Evolutionary conservation across 345 rosid species (phyloP).

Genomic region (Eucalyptus sideroxylon): DNA sequence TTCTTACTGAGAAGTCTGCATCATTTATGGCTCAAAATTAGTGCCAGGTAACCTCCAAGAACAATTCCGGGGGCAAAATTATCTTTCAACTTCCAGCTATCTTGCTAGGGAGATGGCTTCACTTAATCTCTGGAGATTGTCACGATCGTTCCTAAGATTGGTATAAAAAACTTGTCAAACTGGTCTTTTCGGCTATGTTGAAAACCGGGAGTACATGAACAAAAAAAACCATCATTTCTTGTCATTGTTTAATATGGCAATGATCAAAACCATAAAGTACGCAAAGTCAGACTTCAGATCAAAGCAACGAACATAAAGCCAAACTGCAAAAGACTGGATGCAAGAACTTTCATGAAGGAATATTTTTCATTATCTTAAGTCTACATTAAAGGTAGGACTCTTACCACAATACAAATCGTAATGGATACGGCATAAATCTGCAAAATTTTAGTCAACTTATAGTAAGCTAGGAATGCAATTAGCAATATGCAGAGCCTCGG

Average conservation of each 20-base stretch:
- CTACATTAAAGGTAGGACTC: neutral
- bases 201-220: neutral
- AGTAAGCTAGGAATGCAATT: neutral
- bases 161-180: neutral
- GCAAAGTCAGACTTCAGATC: conserved; percentile 5
- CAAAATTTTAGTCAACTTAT: neutral
- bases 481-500: neutral
- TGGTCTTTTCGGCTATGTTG: neutral
- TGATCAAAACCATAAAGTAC: conserved; percentile 52
- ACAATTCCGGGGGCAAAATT: too few relatives aligned
- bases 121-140: too few relatives aligned
- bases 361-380: neutral
- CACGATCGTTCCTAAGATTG: too few relatives aligned
- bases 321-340: conserved; percentile 28
- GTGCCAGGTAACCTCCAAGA: too few relatives aligned
- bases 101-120: too few relatives aligned
- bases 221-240: neutral
- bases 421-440: conserved; percentile 86
- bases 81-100: too few relatives aligned
- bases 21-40: too few relatives aligned
- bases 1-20: too few relatives aligned
- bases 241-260: conserved; percentile 39
- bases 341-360: neutral
- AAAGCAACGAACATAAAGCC: conserved; percentile 51
- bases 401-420: conserved; percentile 79